Percentiles rank a stretch among this genome's conserved stretches.
Conservation (phyloP, 2,329 filamentous ascomycete genomes). For the Colletotrichum viniferum region DNA sequence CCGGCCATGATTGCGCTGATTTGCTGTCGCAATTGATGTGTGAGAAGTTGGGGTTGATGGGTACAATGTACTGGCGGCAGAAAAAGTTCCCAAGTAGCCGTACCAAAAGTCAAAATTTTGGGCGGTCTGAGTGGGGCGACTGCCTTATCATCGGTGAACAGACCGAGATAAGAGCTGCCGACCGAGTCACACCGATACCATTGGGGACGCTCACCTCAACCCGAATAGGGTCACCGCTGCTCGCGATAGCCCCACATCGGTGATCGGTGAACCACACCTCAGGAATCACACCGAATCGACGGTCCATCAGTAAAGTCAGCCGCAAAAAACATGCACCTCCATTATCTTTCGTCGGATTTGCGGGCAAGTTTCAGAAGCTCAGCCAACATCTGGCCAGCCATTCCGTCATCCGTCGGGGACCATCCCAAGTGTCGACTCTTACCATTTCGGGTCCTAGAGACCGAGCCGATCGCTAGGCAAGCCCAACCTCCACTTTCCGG, state of each 20-base stretch:
- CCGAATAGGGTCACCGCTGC: rapidly evolving
- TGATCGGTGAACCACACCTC: neutral
- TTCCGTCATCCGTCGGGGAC: neutral
- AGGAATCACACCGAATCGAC: neutral
- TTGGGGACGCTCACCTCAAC: rapidly evolving
- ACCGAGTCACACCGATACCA: rapidly evolving
- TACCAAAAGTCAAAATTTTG: slow-evolving; percentile 15
- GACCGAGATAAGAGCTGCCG: neutral
- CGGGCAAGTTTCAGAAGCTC: neutral
- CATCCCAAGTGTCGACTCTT: neutral
- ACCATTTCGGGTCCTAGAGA: neutral
- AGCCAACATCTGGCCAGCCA: neutral
- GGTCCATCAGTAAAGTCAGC: neutral
- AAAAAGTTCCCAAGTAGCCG: neutral
- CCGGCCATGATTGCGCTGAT: slow-evolving; percentile 28
- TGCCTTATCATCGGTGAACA: neutral
- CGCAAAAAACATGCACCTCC: neutral
- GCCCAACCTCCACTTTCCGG: neutral
- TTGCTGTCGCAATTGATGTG: neutral
- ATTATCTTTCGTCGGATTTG: neutral
- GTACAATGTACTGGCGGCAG: neutral
- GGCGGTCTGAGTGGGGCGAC: neutral
- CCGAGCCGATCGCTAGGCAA: neutral
- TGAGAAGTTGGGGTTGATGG: neutral
- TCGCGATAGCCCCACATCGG: neutral